Percentiles rank a stretch among this genome's conserved stretches.
phyloP scores from a whole-genome alignment of 352 stramenopile species.

The Achlya hypogyna region DNA sequence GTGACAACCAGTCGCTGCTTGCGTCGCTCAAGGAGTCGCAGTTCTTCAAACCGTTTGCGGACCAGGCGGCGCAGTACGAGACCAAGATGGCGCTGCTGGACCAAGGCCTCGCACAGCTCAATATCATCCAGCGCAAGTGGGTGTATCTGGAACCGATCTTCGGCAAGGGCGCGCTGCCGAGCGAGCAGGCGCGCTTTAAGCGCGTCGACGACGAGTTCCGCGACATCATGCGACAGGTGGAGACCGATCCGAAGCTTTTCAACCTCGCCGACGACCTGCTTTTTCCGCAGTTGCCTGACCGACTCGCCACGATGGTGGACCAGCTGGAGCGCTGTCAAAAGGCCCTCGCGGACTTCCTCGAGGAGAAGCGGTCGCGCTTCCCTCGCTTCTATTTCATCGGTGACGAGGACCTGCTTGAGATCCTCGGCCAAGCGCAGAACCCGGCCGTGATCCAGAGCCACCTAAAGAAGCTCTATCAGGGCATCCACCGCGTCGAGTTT shows the following conservation, averaged over 20 bases:
- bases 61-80: slow-evolving; percentile 86
- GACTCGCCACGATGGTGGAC: slow-evolving; percentile 80
- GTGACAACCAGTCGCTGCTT: slow-evolving; percentile 92
- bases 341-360: slow-evolving; percentile 89
- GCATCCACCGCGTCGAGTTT: slow-evolving; percentile 88
- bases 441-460: slow-evolving; percentile 90
- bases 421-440: slow-evolving; percentile 90
- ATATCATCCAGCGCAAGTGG: slow-evolving; percentile 93
- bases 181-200: slow-evolving; percentile 85
- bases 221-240: slow-evolving; percentile 86
- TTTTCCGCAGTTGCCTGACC: slow-evolving; percentile 79
- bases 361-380: slow-evolving; percentile 89
- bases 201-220: slow-evolving; percentile 91
- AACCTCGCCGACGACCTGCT: slow-evolving; percentile 87
- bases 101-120: slow-evolving; percentile 71
- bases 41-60: slow-evolving; percentile 93
- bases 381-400: slow-evolving; percentile 97
- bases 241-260: slow-evolving; percentile 87
- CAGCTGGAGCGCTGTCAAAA: slow-evolving; percentile 93
- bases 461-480: slow-evolving; percentile 95
- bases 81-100: slow-evolving; percentile 83
- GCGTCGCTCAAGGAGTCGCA: slow-evolving; percentile 92
- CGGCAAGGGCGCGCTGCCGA: slow-evolving; percentile 85
- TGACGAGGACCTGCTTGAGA: slow-evolving; percentile 93
- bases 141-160: slow-evolving; percentile 97